Evolutionary conservation across 176 grass and related monocot species (phyloP).

Genomic region (Aegilops longissima): DNA sequence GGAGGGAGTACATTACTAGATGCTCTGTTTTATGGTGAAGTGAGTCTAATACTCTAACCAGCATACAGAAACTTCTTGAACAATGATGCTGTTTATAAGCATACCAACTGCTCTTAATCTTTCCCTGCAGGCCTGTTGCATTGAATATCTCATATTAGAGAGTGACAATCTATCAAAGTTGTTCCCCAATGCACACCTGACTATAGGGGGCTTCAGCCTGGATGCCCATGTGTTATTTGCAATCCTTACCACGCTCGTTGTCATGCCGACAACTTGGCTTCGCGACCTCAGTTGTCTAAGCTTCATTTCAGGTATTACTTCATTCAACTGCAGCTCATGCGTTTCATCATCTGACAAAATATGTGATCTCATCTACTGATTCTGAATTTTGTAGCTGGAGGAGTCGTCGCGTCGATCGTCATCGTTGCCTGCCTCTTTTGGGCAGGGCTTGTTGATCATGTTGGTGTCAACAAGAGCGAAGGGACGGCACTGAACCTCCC

Average conservation of each 20-base stretch:
- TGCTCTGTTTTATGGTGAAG: background rate
- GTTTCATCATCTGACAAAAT: background rate
- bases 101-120: background rate
- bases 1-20: background rate
- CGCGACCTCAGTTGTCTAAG: conserved; percentile 59
- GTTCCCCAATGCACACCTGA: conserved; percentile 58
- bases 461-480: conserved; percentile 45
- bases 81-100: no score
- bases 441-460: conserved; percentile 64
- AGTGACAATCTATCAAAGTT: conserved; percentile 65
- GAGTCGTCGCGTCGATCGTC: conserved; percentile 61
- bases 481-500: conserved; percentile 44
- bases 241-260: conserved; percentile 48
- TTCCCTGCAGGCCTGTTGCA: conserved; percentile 54
- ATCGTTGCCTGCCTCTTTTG: conserved; percentile 58
- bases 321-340: background rate
- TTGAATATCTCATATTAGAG: conserved; percentile 70
- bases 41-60: background rate
- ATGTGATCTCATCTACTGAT: background rate
- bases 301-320: conserved; percentile 59
- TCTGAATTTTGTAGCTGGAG: conserved; percentile 50
- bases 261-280: conserved; percentile 72
- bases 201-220: conserved; percentile 34
- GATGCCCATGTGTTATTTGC: conserved; percentile 55
- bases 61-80: background rate